Evolutionary conservation across 2,329 filamentous ascomycete genomes (phyloP).

Genomic region (Fusarium paranaense): DNA sequence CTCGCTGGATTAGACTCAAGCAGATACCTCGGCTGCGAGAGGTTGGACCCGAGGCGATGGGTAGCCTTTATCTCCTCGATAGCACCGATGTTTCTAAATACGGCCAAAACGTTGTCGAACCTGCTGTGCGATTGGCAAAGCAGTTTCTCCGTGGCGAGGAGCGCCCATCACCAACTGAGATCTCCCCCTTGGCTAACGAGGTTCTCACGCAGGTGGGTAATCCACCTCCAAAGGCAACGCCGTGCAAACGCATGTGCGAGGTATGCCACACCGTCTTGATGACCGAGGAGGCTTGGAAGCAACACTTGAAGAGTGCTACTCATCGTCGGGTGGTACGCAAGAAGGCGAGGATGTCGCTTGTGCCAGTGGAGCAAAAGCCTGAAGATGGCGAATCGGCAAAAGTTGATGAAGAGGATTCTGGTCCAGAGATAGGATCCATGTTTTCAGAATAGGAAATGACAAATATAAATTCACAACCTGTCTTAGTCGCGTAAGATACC

Average conservation of each 20-base stretch:
- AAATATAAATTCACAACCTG: background rate
- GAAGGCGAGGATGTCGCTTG: slow-evolving; percentile 53
- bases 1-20: slow-evolving; percentile 88
- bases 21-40: slow-evolving; percentile 76
- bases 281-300: slow-evolving; percentile 62
- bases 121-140: slow-evolving; percentile 71
- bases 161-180: slow-evolving; percentile 62
- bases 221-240: slow-evolving; percentile 63
- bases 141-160: slow-evolving; percentile 70
- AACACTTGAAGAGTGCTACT: slow-evolving; percentile 52
- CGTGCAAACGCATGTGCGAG: slow-evolving; percentile 74
- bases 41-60: slow-evolving; percentile 60
- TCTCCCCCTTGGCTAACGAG: slow-evolving; percentile 62
- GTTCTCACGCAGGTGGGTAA: slow-evolving; percentile 65
- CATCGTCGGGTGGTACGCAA: slow-evolving; percentile 51
- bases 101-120: slow-evolving; percentile 70
- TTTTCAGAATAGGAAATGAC: slow-evolving; percentile 38
- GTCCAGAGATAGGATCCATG: slow-evolving; percentile 45
- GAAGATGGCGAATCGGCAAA: slow-evolving; percentile 9
- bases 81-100: slow-evolving; percentile 77
- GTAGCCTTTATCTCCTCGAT: slow-evolving; percentile 82
- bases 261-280: slow-evolving; percentile 74
- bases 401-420: slow-evolving; percentile 34
- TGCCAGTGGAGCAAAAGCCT: slow-evolving; percentile 43
- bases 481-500: background rate